phyloP scores from a whole-genome alignment of 305 asterid species.

The Fraxinus velutina region DNA sequence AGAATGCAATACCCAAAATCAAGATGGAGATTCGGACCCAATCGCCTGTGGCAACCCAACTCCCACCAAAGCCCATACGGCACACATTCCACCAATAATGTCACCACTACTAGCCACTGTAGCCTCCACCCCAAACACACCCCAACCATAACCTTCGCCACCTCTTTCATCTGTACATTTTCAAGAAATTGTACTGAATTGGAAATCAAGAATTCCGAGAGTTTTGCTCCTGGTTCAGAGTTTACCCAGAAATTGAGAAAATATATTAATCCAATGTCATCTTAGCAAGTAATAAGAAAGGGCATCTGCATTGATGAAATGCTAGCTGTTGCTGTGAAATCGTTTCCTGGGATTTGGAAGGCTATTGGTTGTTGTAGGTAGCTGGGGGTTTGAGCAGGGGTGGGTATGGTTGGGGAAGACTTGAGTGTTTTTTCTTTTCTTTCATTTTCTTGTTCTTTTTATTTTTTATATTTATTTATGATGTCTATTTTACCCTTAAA shows the following conservation, averaged over 20 bases:
- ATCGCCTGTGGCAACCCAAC: neutral
- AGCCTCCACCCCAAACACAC: neutral
- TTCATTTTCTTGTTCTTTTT: neutral
- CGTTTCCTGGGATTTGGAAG: neutral
- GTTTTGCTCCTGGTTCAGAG: neutral
- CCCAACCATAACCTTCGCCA: neutral
- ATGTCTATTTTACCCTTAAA: neutral
- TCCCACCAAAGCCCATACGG: neutral
- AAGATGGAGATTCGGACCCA: neutral
- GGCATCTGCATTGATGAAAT: neutral
- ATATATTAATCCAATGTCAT: neutral
- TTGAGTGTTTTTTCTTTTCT: neutral
- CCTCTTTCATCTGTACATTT: neutral
- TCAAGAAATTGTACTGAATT: neutral
- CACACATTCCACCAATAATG: neutral
- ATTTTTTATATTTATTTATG: neutral
- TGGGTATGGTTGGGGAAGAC: neutral
- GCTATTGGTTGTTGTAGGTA: neutral
- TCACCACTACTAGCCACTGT: neutral
- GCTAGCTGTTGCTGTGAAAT: neutral
- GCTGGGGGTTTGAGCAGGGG: neutral
- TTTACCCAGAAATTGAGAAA: neutral
- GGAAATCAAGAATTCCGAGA: neutral
- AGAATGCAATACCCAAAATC: neutral
- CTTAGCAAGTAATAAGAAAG: neutral